phyloP scores from a whole-genome alignment of 1,139 yeast species.

The Blastobotrys aristatus region DNA sequence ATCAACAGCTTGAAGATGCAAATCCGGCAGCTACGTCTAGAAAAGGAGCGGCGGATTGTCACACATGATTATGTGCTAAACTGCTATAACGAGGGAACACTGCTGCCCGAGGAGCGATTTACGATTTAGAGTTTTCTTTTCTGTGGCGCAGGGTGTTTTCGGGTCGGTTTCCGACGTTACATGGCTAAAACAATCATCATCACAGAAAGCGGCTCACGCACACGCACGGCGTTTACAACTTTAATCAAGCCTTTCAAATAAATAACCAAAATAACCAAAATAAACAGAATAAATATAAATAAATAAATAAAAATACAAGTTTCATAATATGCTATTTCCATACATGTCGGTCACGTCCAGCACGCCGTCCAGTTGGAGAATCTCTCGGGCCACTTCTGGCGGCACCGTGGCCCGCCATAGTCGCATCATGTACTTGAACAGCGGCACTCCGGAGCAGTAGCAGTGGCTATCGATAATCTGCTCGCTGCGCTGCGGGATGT shows the following conservation, averaged over 20 bases:
- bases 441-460: not conserved
- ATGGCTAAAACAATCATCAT: too few species aligned
- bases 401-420: slow-evolving; percentile 2
- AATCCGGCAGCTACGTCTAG: not conserved
- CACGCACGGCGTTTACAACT: too few species aligned
- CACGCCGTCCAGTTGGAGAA: not conserved
- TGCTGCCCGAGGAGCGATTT: slow-evolving; percentile 21
- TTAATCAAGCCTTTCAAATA: too few species aligned
- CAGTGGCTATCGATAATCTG: not conserved
- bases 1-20: not conserved
- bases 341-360: slow-evolving; percentile 2
- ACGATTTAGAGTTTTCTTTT: too few species aligned
- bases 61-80: slow-evolving; percentile 27
- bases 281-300: too few species aligned
- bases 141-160: too few species aligned
- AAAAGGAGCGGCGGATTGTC: slow-evolving; percentile 7
- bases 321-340: not conserved
- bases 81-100: slow-evolving; percentile 26
- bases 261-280: too few species aligned
- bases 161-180: too few species aligned
- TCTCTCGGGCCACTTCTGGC: not conserved
- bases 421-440: slow-evolving; percentile 4
- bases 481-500: not conserved
- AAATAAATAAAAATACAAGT: too few species aligned
- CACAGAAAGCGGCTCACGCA: too few species aligned